These are phyloP conservation scores for Suhomyces bolitotheri DNA, from an alignment of 1,139 yeast species.

Conservation along the genomic window DNA sequence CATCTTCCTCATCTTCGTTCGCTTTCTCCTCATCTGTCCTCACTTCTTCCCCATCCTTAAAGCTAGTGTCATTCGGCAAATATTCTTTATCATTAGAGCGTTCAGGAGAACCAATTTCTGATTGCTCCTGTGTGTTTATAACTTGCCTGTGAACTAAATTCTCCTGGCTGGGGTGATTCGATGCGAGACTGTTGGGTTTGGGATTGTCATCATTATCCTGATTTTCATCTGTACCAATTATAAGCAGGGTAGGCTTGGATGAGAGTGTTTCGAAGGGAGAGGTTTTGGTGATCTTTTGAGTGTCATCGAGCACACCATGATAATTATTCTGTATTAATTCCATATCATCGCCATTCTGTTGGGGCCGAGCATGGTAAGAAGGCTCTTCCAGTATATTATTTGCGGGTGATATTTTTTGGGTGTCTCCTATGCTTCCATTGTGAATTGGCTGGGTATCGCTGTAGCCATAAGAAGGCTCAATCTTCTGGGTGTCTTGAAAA, in stretches of 20 bases:
- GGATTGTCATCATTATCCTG: no score
- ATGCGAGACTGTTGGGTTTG: background rate
- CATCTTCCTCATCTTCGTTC: slow-evolving; percentile 5
- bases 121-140: slow-evolving; percentile 18
- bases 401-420: slow-evolving; percentile 2
- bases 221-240: no score
- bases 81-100: background rate
- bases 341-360: no score
- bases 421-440: background rate
- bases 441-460: slow-evolving; percentile 3
- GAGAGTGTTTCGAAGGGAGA: background rate
- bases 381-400: no score
- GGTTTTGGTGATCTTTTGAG: background rate
- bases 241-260: no score
- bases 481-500: slow-evolving; percentile 6
- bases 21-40: slow-evolving; percentile 17
- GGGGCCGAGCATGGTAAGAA: no score
- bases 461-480: background rate
- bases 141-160: slow-evolving; percentile 18
- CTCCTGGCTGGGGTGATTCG: background rate
- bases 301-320: no score
- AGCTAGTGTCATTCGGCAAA: slow-evolving; percentile 1
- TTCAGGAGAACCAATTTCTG: slow-evolving; percentile 5
- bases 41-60: slow-evolving; percentile 12
- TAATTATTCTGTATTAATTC: no score